A percentile compares a stretch with the other conserved stretches of the same genome.
Conservation (phyloP, 208 protist species). For the Trypanosoma theileri region DNA sequence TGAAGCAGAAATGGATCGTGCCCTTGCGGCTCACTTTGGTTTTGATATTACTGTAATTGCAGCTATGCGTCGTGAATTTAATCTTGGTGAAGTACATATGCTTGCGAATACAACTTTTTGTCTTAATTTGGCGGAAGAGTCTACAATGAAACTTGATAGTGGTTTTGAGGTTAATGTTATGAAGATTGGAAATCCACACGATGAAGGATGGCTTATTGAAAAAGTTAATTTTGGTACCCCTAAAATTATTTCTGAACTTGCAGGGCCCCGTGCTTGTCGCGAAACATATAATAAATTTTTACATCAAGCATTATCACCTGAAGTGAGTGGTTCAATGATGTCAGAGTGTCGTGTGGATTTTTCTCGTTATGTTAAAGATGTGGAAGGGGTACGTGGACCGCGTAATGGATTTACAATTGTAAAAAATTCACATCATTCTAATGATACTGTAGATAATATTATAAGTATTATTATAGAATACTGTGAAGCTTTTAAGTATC, state of each 20-base stretch:
- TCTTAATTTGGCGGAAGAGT: slow-evolving; percentile 15
- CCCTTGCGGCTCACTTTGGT: slow-evolving; percentile 58
- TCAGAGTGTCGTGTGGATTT: slow-evolving; percentile 55
- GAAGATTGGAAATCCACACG: slow-evolving; percentile 31
- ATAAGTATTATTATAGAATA: slow-evolving; percentile 24
- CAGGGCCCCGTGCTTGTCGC: slow-evolving; percentile 13
- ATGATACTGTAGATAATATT: slow-evolving; percentile 36
- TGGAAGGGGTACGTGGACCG: slow-evolving; percentile 48
- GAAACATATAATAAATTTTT: slow-evolving; percentile 19
- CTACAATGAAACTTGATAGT: neutral
- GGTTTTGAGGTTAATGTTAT: slow-evolving; percentile 15
- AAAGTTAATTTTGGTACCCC: slow-evolving; percentile 48
- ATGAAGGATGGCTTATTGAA: slow-evolving; percentile 51
- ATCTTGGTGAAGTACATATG: slow-evolving; percentile 43
- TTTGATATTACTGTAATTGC: slow-evolving; percentile 34
- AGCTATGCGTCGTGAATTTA: slow-evolving; percentile 65
- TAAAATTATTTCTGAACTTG: slow-evolving; percentile 38
- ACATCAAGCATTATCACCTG: slow-evolving; percentile 25
- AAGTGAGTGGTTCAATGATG: slow-evolving; percentile 22
- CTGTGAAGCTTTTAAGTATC: slow-evolving; percentile 55
- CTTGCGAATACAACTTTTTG: slow-evolving; percentile 33
- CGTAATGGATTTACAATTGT: slow-evolving; percentile 71
- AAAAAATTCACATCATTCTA: slow-evolving; percentile 5
- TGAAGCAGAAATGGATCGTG: slow-evolving; percentile 28
- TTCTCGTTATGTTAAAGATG: slow-evolving; percentile 43